Conservation (phyloP, 352 stramenopile genomes). For the Globisporangium iwayamae region DNA sequence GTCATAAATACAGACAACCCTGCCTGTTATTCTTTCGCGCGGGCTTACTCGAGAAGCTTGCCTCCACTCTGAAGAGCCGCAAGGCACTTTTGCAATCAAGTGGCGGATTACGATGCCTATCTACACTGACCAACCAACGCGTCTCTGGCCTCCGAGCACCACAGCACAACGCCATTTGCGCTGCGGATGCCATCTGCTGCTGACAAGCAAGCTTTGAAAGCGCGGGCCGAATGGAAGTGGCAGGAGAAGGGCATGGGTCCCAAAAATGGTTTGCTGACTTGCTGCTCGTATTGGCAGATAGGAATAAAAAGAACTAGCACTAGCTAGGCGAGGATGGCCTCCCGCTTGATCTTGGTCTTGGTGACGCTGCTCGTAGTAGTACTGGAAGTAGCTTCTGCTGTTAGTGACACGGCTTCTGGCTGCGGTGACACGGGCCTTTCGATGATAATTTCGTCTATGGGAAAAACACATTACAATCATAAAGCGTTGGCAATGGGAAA, state of each 20-base stretch:
- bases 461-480: background rate
- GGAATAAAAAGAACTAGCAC: background rate
- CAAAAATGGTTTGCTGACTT: background rate
- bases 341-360: constrained; percentile 9
- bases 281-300: background rate
- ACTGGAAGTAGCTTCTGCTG: background rate
- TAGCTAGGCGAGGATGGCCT: constrained; percentile 16
- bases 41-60: no score
- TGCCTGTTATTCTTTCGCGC: no score
- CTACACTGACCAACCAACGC: no score
- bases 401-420: background rate
- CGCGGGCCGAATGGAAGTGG: background rate
- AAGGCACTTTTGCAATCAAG: no score
- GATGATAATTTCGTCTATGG: background rate
- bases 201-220: no score
- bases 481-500: background rate
- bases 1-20: no score
- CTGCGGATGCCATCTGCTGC: no score
- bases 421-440: background rate
- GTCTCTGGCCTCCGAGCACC: no score
- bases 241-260: background rate
- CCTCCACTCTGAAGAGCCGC: no score
- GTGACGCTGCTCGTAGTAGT: constrained; percentile 2
- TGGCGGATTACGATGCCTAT: no score
- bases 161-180: no score